These are phyloP conservation scores for Gaeumannomyces tritici DNA, from an alignment of 2,329 filamentous ascomycete genomes.

Conservation along the genomic window DNA sequence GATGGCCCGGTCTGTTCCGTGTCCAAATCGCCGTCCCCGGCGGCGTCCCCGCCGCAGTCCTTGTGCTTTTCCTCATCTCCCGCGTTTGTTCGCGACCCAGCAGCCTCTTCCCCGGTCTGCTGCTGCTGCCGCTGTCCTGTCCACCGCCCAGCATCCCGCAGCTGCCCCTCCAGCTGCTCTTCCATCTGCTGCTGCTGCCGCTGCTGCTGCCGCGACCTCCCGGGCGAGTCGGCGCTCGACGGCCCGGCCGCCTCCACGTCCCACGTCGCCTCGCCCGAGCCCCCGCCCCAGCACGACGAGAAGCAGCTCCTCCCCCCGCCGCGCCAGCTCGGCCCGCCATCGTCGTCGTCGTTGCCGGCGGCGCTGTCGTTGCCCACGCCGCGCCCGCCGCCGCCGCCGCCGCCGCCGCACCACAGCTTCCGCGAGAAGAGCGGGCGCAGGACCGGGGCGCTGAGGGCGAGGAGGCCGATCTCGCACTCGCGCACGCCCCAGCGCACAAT, in stretches of 20 bases:
- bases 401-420: background rate
- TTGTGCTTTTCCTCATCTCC: too few species aligned
- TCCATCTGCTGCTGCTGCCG: background rate
- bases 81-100: too few species aligned
- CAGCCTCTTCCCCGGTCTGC: too few species aligned
- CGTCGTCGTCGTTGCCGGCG: too few species aligned
- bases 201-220: background rate
- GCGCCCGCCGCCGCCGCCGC: too few species aligned
- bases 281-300: background rate
- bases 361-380: too few species aligned
- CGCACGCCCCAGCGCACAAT: background rate
- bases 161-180: too few species aligned
- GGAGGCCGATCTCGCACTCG: background rate
- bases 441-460: background rate
- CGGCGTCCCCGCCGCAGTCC: too few species aligned
- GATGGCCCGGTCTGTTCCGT: background rate
- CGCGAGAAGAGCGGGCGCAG: background rate
- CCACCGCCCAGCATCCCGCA: background rate
- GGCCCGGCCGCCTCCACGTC: background rate
- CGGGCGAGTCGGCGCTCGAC: background rate
- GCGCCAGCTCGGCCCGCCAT: too few species aligned
- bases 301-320: background rate
- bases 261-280: background rate
- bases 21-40: background rate
- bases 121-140: background rate